Percentiles rank a stretch among this genome's conserved stretches.
These are phyloP conservation scores for Climacium dendroides DNA, from an alignment of 225 moss, liverwort and hornwort species.

Conservation along the genomic window DNA sequence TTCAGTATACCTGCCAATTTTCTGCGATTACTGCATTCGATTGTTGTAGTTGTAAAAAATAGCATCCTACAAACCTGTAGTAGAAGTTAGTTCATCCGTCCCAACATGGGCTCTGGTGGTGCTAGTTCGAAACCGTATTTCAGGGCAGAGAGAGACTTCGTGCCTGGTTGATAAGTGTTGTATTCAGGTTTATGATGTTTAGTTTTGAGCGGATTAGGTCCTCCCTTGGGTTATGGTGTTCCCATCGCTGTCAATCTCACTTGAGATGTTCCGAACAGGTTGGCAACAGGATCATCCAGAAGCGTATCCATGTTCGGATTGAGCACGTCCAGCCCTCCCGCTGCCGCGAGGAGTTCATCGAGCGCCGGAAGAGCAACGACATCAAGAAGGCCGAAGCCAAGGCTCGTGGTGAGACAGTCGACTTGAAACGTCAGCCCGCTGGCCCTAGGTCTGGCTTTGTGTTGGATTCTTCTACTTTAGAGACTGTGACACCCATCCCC, in stretches of 20 bases:
- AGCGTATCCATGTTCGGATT: slow-evolving; percentile 47
- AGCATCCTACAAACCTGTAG: neutral
- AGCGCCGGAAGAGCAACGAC: slow-evolving; percentile 52
- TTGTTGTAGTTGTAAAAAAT: too few species aligned
- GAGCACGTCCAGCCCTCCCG: slow-evolving; percentile 32
- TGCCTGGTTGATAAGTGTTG: neutral
- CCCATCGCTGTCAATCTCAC: neutral
- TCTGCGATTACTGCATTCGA: neutral
- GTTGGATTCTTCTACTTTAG: slow-evolving; percentile 48
- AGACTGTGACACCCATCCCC: slow-evolving; percentile 73
- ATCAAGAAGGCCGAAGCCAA: slow-evolving; percentile 29
- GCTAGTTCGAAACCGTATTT: neutral
- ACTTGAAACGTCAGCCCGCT: slow-evolving; percentile 56
- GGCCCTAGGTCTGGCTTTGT: slow-evolving; percentile 68
- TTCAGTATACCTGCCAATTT: neutral
- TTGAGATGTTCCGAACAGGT: neutral
- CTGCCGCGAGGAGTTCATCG: slow-evolving; percentile 62
- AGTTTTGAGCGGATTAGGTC: neutral
- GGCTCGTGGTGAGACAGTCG: slow-evolving; percentile 32
- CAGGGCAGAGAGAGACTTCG: neutral
- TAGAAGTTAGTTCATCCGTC: neutral
- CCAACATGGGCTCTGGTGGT: neutral
- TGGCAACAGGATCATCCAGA: slow-evolving; percentile 23
- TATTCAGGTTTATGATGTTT: neutral
- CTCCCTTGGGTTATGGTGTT: neutral